Evolutionary conservation across 108 stramenopile genomes (phyloP).

Genomic region (Skeletonema potamos): DNA sequence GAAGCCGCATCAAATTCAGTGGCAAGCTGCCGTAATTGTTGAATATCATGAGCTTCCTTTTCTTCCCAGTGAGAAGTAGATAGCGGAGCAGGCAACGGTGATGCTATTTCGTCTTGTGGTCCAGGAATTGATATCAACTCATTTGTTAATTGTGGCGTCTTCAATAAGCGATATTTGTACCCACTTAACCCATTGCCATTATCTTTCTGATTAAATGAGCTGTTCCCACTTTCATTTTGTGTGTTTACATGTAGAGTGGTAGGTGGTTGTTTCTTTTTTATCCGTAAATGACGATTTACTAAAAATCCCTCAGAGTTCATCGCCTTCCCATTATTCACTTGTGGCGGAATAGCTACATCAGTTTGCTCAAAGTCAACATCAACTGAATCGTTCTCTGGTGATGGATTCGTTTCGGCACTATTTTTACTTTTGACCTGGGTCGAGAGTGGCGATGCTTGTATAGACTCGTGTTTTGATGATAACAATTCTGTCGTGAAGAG

Average conservation of each 20-base stretch:
- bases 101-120: background rate
- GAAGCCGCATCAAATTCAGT: constrained; percentile 13
- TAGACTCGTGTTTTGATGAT: background rate
- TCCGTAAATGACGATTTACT: constrained; percentile 1
- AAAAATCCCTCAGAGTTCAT: background rate
- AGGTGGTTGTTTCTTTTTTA: background rate
- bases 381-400: background rate
- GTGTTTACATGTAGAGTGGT: background rate
- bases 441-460: background rate
- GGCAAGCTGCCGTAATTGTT: constrained; percentile 10
- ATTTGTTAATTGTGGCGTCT: constrained; percentile 19
- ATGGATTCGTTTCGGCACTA: background rate
- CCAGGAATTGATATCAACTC: constrained; percentile 14
- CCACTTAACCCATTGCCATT: constrained; percentile 7
- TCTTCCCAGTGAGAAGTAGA: constrained; percentile 8
- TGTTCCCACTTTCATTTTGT: background rate
- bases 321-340: background rate
- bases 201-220: background rate
- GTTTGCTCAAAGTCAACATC: background rate
- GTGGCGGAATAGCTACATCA: background rate
- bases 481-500: background rate
- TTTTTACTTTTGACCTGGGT: background rate
- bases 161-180: constrained; percentile 28
- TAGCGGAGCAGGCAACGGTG: background rate
- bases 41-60: constrained; percentile 24